Evolutionary conservation across 2,329 filamentous ascomycete genomes (phyloP), one percentile per base, ranked within the genome.

Genomic region (Cladophialophora exuberans): DNA sequence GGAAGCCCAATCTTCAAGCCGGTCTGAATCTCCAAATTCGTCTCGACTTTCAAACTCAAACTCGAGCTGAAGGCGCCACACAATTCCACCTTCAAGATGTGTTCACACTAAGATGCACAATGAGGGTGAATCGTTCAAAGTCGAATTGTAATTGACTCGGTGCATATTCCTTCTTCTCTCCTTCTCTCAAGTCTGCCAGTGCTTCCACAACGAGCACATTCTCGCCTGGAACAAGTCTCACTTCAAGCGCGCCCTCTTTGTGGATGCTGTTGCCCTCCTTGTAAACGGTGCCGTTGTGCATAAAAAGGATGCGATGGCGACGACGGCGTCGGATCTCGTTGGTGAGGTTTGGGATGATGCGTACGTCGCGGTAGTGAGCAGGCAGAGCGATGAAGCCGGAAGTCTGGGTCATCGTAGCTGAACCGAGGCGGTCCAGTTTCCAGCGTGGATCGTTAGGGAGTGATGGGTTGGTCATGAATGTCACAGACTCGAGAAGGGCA

Each of bases 151-250:
- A 76, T 0, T 82, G 85, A 22, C 79, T 79, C 0, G 53, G 52
- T 13, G 78, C 74, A 31, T 79, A 73, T 57, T 79, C 83, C 66
- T 70, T 65, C 25, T 83, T 76, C 17, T 79, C 82, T 64, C 78
- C 82, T 1, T 81, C 83, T 60, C 49, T 60, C 38, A 89, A 79
- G 5, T 86, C 85, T 1, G 88, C 89, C 60, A 91, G 83, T 54
- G 93, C 78, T 65, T 93, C 88, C 6, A 95, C 79, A 64, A 91
- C 87, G 46, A 96, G 81, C 41, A 86, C 81, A 63, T 94, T 96
- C 46, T 90, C 80, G 5, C 90, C 90, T 1, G 82, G 80, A 22
- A 83, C 79, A 23, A 96, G 75, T 47, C 82, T 82, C 6, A 85
- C 81, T 64, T 96, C 91, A 64, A 90, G 96, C 0, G 88, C 75